A percentile compares a stretch with the other conserved stretches of the same genome.
phyloP scores from a whole-genome alignment of 2,329 filamentous ascomycete genomes.

The Phaeosphaeriaceae sp. region DNA sequence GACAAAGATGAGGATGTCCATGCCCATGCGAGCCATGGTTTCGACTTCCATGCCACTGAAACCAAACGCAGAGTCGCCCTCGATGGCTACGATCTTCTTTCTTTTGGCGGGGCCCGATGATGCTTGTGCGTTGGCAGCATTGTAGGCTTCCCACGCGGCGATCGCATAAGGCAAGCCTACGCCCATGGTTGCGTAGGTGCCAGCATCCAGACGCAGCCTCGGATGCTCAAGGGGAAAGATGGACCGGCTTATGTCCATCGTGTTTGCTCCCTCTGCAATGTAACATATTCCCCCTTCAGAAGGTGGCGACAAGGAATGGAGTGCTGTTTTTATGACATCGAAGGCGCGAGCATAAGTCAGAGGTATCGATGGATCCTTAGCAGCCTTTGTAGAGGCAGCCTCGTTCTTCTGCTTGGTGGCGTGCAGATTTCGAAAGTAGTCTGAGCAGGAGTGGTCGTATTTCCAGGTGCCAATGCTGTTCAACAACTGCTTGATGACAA shows the following conservation, averaged over 20 bases:
- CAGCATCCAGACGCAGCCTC: conserved; percentile 63
- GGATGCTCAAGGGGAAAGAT: conserved; percentile 62
- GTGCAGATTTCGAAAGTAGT: conserved; percentile 46
- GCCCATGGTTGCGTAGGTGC: conserved; percentile 67
- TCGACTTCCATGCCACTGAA: conserved; percentile 64
- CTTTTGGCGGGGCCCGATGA: conserved; percentile 31
- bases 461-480: conserved; percentile 53
- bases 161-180: conserved; percentile 65
- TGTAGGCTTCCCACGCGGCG: conserved; percentile 64
- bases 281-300: conserved; percentile 60
- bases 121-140: conserved; percentile 50
- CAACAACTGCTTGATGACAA: conserved; percentile 57
- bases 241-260: conserved; percentile 67
- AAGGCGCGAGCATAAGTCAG: conserved; percentile 50
- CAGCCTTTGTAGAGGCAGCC: conserved; percentile 52
- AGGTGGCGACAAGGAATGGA: conserved; percentile 56
- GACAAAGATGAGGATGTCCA: conserved; percentile 63
- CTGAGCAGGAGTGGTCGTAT: conserved; percentile 46
- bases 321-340: conserved; percentile 58
- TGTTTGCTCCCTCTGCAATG: conserved; percentile 65
- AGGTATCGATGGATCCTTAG: conserved; percentile 22
- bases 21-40: conserved; percentile 62
- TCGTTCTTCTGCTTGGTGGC: conserved; percentile 56
- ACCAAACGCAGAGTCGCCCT: conserved; percentile 64
- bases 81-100: conserved; percentile 64